Evolutionary conservation across 148 eudicot genomes (phyloP), one percentile per base, ranked within the genome.

Genomic region (Gaultheria prostrata): DNA sequence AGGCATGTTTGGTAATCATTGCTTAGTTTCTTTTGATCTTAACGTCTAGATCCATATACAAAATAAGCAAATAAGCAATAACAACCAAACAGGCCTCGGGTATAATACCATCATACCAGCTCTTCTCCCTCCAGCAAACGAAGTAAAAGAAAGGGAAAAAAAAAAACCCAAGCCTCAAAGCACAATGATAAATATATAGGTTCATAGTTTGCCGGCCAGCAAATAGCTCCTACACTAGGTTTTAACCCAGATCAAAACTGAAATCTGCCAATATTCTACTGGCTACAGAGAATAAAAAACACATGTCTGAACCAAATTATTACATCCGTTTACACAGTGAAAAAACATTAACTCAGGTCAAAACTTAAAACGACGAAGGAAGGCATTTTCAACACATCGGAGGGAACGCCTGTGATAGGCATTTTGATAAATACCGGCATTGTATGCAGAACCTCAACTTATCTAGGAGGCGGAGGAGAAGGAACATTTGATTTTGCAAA

Each of bases 391-490:
- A n/a, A 51, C 69, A 20, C n/a, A 20, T 5, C 32, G 21, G 61
- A 50, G 8, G 20, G 50, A 70, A 70, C 12, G 0, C 49, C 20
- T 12, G 33, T 1, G 20, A 67, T 10, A 4, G 67, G 76, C 33
- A 71, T 71, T 32, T 28, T 50, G 2, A 28, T 21, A 30, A 32
- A 70, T 49, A 81, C 48, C 61, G 0, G n/a, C 4, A 11, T 30
- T 20, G 13, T 30, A 76, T 0, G 43, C 71, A 50, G 35, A 76
- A n/a, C 32, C 80, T 70, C 43, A 45, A 45, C 87, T 89, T 90
- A 93, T 83, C 91, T 88, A n/a, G 93, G 83, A 49, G 95, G 95
- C 12, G 94, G 95, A 28, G 93, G 94, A 45, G 97, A 94, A 59
- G 97, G 94, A 20, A 90, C 87, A 72, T 89, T 83, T 84, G 92